Percentiles rank a stretch among this genome's conserved stretches.
These are phyloP conservation scores for Kluyveromyces lactis DNA, from an alignment of 805 yeast genomes.

Conservation along the genomic window DNA sequence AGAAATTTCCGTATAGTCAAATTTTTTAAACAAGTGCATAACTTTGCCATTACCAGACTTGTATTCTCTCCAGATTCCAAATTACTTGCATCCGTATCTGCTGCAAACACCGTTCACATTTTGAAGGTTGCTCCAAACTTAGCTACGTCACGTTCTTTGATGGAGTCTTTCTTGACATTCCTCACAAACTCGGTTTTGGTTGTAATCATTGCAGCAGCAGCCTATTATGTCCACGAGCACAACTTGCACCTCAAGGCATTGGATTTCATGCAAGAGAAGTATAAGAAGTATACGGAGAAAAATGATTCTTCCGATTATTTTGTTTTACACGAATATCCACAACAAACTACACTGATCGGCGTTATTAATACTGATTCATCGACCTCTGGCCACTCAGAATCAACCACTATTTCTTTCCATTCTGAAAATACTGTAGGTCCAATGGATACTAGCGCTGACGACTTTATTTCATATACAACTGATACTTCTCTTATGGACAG, in stretches of 20 bases:
- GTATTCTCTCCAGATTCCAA: slow-evolving; percentile 62
- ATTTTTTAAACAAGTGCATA: slow-evolving; percentile 54
- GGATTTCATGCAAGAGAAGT: slow-evolving; percentile 13
- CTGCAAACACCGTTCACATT: slow-evolving; percentile 64
- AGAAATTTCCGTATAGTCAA: slow-evolving; percentile 44
- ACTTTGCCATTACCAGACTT: slow-evolving; percentile 69
- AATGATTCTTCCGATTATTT: slow-evolving; percentile 13
- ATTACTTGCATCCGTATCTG: slow-evolving; percentile 63
- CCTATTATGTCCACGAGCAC: slow-evolving; percentile 19
- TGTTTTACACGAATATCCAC: slow-evolving; percentile 10
- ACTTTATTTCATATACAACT: slow-evolving; percentile 1
- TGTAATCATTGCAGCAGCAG: slow-evolving; percentile 17
- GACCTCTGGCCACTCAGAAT: slow-evolving; percentile 7
- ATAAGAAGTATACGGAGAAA: slow-evolving; percentile 9
- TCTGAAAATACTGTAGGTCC: slow-evolving; percentile 4
- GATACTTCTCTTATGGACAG: not conserved
- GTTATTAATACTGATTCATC: slow-evolving; percentile 13
- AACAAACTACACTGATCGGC: slow-evolving; percentile 16
- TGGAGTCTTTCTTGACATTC: slow-evolving; percentile 16
- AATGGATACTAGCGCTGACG: slow-evolving; percentile 7
- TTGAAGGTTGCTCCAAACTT: slow-evolving; percentile 48
- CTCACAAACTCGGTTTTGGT: slow-evolving; percentile 21
- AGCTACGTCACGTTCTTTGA: slow-evolving; percentile 28
- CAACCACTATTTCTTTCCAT: not conserved
- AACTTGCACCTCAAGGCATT: slow-evolving; percentile 17